Evolutionary conservation across 2,329 filamentous ascomycete species (phyloP), one percentile per base, ranked within the genome.

Genomic region (Hymenoscyphus linearis): DNA sequence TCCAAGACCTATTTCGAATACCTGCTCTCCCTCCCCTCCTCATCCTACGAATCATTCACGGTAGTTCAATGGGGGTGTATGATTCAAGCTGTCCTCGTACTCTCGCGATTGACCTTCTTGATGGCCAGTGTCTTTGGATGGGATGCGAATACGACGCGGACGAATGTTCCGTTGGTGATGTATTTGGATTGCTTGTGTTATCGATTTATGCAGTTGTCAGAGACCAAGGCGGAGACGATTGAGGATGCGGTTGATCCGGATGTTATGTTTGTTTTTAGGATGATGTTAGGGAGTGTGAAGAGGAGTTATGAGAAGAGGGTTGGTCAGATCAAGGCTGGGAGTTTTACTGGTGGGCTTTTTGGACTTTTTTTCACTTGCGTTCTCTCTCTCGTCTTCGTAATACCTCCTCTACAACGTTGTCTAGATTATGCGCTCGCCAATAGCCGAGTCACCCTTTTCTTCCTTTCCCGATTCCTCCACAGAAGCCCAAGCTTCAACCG

Each of bases 111-210:
- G 0, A 67, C 70, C 0, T 72, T 72, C 44, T 26, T 70, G 31
- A 68, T 72, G 61, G 69, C 70, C 2, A 55, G 60, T 13, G 61
- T 55, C 14, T 50, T 68, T 16, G 60, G 60, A 10, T 72, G 70
- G 70, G 65, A 68, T 47, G 52, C 62, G 1, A 60, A 63, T 1
- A 67, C 62, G 2, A 68, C 70, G 2, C 61, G 69, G 10, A 55
- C 65, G 34, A 67, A 65, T 31, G 53, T 71, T 1, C 70, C 69
- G 1, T 54, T 72, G 36, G 63, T 62, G 0, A 68, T 71, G 65
- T 72, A 71, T 60, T 62, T 72, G 6, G 70, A 72, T 50, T 66
- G 63, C 47, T 60, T 72, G 0, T 69, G 66, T 44, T 72, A 66
- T 47, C 60, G 70, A 2, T 66, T 71, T 36, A 13, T n/a, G 31